Conservation (phyloP, 1,284 basidiomycete genomes). For the Trametes sp. region DNA sequence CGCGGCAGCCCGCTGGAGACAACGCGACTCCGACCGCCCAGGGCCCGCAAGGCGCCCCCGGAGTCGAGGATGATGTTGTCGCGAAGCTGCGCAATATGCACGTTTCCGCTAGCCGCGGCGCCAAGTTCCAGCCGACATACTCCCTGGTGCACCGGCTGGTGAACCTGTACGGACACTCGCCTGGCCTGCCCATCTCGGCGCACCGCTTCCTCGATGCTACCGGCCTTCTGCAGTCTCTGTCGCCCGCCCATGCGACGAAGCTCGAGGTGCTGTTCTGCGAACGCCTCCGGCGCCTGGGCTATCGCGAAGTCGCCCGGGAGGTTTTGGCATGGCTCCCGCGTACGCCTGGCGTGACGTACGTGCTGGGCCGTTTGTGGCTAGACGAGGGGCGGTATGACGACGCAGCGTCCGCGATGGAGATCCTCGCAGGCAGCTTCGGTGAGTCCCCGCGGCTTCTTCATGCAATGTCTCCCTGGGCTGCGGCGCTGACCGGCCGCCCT, state of each 20-base stretch:
- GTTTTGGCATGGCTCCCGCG: conserved; percentile 79
- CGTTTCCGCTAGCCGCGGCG: conserved; percentile 57
- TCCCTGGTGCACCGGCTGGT: conserved; percentile 79
- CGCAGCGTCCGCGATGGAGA: conserved; percentile 74
- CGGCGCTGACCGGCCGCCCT: conserved; percentile 6
- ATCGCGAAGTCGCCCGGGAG: conserved; percentile 67
- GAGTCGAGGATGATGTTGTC: conserved; percentile 67
- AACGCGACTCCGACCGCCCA: conserved; percentile 39
- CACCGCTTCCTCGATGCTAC: conserved; percentile 73
- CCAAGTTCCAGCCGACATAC: conserved; percentile 60
- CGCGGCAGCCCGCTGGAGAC: conserved; percentile 64
- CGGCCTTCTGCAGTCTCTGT: conserved; percentile 69
- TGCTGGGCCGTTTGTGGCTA: conserved; percentile 74
- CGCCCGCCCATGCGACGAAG: conserved; percentile 68
- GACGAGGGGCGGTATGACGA: conserved; percentile 79
- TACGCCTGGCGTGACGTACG: conserved; percentile 78
- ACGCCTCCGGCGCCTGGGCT: conserved; percentile 69
- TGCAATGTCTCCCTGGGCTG: background rate
- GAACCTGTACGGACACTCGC: conserved; percentile 51
- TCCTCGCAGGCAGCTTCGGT: conserved; percentile 84
- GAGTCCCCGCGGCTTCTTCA: conserved; percentile 39
- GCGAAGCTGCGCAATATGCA: conserved; percentile 74
- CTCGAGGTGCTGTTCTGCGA: conserved; percentile 79
- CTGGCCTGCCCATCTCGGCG: conserved; percentile 61
- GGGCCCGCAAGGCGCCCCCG: conserved; percentile 39